Percentiles rank a stretch among this genome's conserved stretches.
Conservation (phyloP, 441 rosid species). For the Manihot esculenta region DNA sequence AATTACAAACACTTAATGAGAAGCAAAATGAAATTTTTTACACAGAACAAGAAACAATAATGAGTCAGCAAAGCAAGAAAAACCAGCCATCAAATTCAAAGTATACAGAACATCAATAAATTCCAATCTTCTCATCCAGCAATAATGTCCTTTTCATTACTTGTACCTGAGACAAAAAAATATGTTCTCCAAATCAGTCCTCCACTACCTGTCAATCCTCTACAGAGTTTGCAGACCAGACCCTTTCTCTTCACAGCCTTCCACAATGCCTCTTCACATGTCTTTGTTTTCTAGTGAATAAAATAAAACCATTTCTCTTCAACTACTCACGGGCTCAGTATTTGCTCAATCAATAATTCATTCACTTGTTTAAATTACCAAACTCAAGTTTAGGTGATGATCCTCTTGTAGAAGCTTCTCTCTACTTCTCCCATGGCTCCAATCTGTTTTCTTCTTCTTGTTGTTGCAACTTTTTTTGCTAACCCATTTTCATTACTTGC, state of each 20-base stretch:
- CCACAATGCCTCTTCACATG: slow-evolving; percentile 73
- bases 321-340: slow-evolving; percentile 52
- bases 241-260: slow-evolving; percentile 33
- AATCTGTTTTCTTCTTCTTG: slow-evolving; percentile 20
- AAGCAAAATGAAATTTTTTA: background rate
- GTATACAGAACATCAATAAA: slow-evolving; percentile 4
- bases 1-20: too few relatives aligned
- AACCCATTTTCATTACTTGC: slow-evolving; percentile 30
- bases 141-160: background rate
- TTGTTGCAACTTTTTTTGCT: slow-evolving; percentile 31
- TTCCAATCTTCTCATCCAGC: background rate
- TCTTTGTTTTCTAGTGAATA: slow-evolving; percentile 70
- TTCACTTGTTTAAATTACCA: too few relatives aligned
- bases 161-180: slow-evolving; percentile 13
- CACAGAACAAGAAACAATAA: background rate
- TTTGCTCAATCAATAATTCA: slow-evolving; percentile 25
- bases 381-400: too few relatives aligned
- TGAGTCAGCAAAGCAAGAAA: background rate
- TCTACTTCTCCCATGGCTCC: slow-evolving; percentile 40
- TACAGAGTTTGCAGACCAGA: slow-evolving; percentile 3
- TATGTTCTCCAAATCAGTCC: slow-evolving; percentile 17
- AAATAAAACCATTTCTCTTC: slow-evolving; percentile 38
- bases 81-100: background rate
- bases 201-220: slow-evolving; percentile 28
- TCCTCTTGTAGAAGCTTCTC: slow-evolving; percentile 37